Base-by-base conservation (phyloP, 306 rosid genomes). In the Prunus dulcis region DNA sequence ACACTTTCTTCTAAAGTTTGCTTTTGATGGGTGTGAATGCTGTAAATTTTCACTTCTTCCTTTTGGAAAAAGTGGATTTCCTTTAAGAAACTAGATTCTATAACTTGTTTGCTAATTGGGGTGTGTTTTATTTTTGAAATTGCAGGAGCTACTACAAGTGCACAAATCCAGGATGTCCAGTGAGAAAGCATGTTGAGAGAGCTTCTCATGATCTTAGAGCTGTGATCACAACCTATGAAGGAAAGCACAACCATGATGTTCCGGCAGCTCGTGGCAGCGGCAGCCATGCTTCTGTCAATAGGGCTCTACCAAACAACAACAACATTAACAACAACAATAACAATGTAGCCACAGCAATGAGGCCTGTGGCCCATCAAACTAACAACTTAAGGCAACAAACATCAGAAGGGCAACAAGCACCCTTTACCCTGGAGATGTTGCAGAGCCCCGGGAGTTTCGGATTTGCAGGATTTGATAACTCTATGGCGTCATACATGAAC, bases 71-170 rank as follows among this genome's bases (percentile, higher is more conserved):
- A 62, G n/a, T 63, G 17, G n/a, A 30, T 30, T 30, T 60, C 0
- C 13, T 60, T 63, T 5, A 18, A 52, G 23, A 52, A 52, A 52
- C 58, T 52, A 18, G 10, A 18, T 49, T 49, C 58, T 52, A 1
- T 17, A 52, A 2, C 30, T 41, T 38, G 47, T 64, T 20, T 68
- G 63, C 67, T 66, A 46, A 50, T 6, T 58, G 3, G 51, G 53
- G 34, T 66, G 46, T 20, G 30, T 9, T 28, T 15, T 57, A 56
- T 58, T 58, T 81, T 12, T 70, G 70, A 53, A 15, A 19, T 69
- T 38, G 17, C 67, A 95, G 99, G 97, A 95, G 99, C 85, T 95
- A 95, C 89, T 95, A 95, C 84, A 95, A 95, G 84, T 95, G 99
- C 82, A 95, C 99, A 71, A 72, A 74, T 65, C 91, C 88, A 60